Conservation (phyloP, 257 asterid genomes). For the Asclepias syriaca region DNA sequence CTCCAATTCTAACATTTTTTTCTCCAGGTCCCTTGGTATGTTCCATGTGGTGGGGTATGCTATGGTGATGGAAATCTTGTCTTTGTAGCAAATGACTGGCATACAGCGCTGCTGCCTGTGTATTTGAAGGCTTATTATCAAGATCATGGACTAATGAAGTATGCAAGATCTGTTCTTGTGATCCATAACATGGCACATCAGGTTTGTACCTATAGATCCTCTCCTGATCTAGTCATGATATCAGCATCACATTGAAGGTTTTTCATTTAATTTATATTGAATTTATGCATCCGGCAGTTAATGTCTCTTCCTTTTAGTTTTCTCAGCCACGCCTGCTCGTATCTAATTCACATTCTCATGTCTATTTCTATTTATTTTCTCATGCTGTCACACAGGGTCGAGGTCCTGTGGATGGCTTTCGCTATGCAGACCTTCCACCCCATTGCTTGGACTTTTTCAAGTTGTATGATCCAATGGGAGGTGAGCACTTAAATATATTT, state of each 20-base stretch:
- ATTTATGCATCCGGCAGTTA: neutral
- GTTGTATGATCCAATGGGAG: constrained; percentile 84
- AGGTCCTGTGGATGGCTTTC: constrained; percentile 75
- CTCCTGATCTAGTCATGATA: neutral
- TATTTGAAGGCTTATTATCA: constrained; percentile 93
- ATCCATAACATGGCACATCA: constrained; percentile 98
- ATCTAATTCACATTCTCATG: neutral
- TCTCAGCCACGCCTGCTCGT: neutral
- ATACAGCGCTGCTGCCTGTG: constrained; percentile 89
- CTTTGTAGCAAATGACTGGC: constrained; percentile 97
- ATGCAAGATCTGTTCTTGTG: constrained; percentile 80
- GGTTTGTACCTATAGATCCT: constrained; percentile 39
- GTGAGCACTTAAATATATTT: constrained; percentile 88
- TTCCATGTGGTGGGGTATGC: constrained; percentile 97
- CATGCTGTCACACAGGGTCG: constrained; percentile 63
- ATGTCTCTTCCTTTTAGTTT: neutral
- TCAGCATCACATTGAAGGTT: neutral
- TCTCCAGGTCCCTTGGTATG: constrained; percentile 89
- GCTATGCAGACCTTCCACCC: constrained; percentile 60
- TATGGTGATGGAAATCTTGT: constrained; percentile 95
- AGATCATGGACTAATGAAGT: constrained; percentile 82
- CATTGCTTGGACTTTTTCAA: constrained; percentile 64
- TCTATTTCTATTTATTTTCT: constrained; percentile 5
- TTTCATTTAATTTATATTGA: neutral
- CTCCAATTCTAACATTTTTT: constrained; percentile 16